Evolutionary conservation across 106 monocot species (phyloP), one percentile per base, ranked within the genome.

Genomic region (Amphibolis antarctica): DNA sequence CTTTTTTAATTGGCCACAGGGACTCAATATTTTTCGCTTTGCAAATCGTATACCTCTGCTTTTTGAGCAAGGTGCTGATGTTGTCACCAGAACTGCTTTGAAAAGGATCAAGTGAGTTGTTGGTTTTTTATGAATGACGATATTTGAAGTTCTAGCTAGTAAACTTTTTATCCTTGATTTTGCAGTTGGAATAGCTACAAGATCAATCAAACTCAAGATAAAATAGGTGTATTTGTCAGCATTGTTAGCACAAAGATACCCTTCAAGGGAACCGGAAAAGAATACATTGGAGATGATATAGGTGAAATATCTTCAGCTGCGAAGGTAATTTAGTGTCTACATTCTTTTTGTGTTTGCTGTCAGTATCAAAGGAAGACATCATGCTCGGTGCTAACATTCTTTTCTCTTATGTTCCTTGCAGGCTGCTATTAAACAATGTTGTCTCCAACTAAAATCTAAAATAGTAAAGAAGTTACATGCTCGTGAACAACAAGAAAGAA

Each of bases 191-290:
- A 73, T 69, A 87, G 66, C 60, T 98, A 96, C 74, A 98, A 87
- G 72, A 98, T 98, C 50, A 98, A 98, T 53, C 90, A 86, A 59
- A 70, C 66, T 52, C 96, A 98, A 69, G 96, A 98, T 73, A 98
- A 98, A 81, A 82, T 98, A 49, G 90, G 96, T 31, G 90, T 98
- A n/a, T 98, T 90, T 75, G 84, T 98, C 15, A 90, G 96, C 72
- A 98, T 98, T 55, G 96, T 98, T 29, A 98, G 96, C 69, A 98
- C 96, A 74, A 98, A 98, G 75, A 90, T 98, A 74, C 96, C 96
- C 27, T 98, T 90, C 68, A 98, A 98, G 74, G 96, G 96, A 71
- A 98, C 96, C 36, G 90, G 96, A 4, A 98, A 98, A 67, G 96
- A 90, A 71, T 98, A 98, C 68, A 98, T 90, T 76, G 96, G 96